These are phyloP conservation scores for Phytophthora sojae DNA, from an alignment of 352 stramenopile genomes.

Conservation along the genomic window DNA sequence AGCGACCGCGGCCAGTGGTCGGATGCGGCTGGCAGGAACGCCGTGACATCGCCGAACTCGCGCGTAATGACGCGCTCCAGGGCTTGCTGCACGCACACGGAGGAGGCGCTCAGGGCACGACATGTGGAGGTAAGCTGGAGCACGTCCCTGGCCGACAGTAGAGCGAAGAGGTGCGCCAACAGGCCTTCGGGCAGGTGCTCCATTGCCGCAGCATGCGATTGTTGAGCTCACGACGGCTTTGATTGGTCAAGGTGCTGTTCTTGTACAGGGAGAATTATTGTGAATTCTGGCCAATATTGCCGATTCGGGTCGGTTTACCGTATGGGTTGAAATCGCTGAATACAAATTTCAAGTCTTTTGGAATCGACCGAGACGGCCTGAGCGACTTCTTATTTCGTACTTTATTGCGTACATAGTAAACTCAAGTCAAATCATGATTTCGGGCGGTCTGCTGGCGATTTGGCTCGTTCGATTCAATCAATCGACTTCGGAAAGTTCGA, in stretches of 20 bases:
- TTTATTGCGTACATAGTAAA: too few species aligned
- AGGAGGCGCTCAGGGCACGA: slow-evolving; percentile 42
- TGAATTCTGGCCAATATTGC: too few species aligned
- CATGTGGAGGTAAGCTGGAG: slow-evolving; percentile 57
- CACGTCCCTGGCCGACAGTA: slow-evolving; percentile 68
- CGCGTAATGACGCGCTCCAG: slow-evolving; percentile 67
- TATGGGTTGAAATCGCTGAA: too few species aligned
- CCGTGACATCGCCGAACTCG: slow-evolving; percentile 59
- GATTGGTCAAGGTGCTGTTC: not conserved
- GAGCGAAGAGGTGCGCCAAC: slow-evolving; percentile 67
- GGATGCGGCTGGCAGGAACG: slow-evolving; percentile 57
- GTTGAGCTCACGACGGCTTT: not conserved
- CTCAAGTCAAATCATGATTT: too few species aligned
- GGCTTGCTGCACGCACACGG: slow-evolving; percentile 53
- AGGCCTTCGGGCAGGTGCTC: slow-evolving; percentile 63
- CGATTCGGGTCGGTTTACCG: too few species aligned
- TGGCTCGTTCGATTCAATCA: too few species aligned
- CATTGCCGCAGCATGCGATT: slow-evolving; percentile 38
- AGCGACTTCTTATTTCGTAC: too few species aligned
- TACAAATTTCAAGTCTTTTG: too few species aligned
- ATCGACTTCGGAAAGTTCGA: too few species aligned
- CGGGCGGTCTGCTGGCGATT: too few species aligned
- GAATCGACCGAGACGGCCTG: too few species aligned
- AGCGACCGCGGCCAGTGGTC: slow-evolving; percentile 71
- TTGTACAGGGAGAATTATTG: not conserved